Percentiles rank a stretch among this genome's conserved stretches.
phyloP scores from a whole-genome alignment of 1,284 basidiomycete species.

The Coniophora puteana region DNA sequence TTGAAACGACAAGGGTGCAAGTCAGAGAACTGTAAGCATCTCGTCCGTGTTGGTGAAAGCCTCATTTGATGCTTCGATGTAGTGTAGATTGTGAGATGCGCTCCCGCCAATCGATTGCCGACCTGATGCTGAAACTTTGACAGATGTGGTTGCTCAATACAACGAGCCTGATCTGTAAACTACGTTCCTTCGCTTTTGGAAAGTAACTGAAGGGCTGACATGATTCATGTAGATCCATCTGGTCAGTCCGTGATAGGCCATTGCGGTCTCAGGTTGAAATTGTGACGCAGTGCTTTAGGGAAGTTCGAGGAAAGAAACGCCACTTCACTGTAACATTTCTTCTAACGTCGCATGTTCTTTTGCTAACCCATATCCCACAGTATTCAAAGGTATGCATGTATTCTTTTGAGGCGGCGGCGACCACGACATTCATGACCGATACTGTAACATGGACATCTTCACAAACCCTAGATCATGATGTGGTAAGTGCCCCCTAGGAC shows the following conservation, averaged over 20 bases:
- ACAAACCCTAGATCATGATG: not conserved
- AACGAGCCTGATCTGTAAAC: constrained; percentile 68
- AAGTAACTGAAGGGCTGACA: too few relatives aligned
- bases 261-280: constrained; percentile 17
- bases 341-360: constrained; percentile 4
- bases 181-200: constrained; percentile 31
- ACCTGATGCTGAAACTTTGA: not conserved
- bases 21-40: constrained; percentile 70
- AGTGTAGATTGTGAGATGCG: constrained; percentile 68
- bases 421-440: constrained; percentile 28
- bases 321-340: constrained; percentile 57
- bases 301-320: constrained; percentile 77
- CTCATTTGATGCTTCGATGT: constrained; percentile 1
- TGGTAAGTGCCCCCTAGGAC: not conserved
- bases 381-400: constrained; percentile 71
- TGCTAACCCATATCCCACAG: constrained; percentile 29
- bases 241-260: constrained; percentile 43
- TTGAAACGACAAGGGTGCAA: constrained; percentile 48
- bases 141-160: constrained; percentile 65
- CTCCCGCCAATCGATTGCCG: not conserved
- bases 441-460: constrained; percentile 81
- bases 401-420: constrained; percentile 4
- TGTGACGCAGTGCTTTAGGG: constrained; percentile 46
- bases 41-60: not conserved
- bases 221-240: constrained; percentile 53